These are phyloP conservation scores for Penicillium crystallinum DNA, from an alignment of 495 filamentous ascomycete genomes.

Conservation along the genomic window DNA sequence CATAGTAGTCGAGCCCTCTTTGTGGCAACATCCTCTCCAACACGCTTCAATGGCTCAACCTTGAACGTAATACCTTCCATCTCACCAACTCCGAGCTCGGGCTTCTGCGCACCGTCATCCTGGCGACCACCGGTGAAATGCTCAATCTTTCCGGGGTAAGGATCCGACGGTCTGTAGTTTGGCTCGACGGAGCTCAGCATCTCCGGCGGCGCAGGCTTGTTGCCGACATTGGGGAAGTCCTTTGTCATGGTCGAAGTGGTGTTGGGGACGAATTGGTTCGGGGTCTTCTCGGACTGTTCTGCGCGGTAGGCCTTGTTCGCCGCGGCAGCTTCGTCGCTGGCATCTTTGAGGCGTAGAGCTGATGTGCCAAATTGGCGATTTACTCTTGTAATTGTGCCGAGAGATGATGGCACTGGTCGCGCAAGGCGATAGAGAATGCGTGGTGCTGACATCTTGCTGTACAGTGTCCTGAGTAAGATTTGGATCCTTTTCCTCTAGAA, in stretches of 20 bases:
- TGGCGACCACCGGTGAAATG: constrained; percentile 59
- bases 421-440: constrained; percentile 30
- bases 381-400: constrained; percentile 17
- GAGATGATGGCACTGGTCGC: constrained; percentile 24
- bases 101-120: constrained; percentile 41
- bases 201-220: constrained; percentile 55
- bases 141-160: constrained; percentile 55
- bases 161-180: constrained; percentile 53
- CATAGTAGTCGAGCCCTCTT: constrained; percentile 87
- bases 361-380: constrained; percentile 34
- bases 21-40: constrained; percentile 73
- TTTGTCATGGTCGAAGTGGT: constrained; percentile 60
- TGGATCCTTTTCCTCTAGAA: constrained; percentile 2
- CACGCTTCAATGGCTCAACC: constrained; percentile 78
- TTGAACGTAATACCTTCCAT: constrained; percentile 83
- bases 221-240: constrained; percentile 55
- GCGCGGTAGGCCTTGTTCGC: constrained; percentile 43
- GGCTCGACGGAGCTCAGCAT: constrained; percentile 52
- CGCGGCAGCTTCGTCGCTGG: constrained; percentile 29
- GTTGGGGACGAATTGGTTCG: constrained; percentile 60
- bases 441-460: constrained; percentile 34
- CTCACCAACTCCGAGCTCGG: constrained; percentile 87
- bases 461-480: background rate
- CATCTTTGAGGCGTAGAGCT: constrained; percentile 29
- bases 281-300: constrained; percentile 48